Percentiles rank a stretch among this genome's conserved stretches.
Conservation (phyloP, 208 protist species). For the Crithidia acanthocephali region DNA sequence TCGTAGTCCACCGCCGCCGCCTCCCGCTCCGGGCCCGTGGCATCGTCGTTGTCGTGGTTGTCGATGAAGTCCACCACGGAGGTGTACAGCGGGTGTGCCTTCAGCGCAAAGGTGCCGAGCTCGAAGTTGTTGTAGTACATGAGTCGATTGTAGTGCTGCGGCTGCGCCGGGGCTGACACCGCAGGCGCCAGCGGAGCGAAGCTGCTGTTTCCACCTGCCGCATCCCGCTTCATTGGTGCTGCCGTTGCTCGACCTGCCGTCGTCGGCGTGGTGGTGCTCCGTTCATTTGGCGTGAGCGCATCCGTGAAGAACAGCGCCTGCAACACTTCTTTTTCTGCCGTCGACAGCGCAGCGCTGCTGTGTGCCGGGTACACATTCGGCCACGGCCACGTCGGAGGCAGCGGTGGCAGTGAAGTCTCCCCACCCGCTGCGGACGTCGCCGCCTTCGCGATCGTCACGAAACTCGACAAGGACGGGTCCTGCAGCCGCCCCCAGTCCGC, state of each 20-base stretch:
- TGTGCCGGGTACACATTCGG: slow-evolving; percentile 15
- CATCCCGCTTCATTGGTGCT: too few relatives aligned
- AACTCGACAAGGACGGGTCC: slow-evolving; percentile 1
- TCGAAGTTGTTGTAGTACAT: slow-evolving; percentile 32
- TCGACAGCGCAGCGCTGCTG: slow-evolving; percentile 13
- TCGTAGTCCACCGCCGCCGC: neutral
- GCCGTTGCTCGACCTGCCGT: too few relatives aligned
- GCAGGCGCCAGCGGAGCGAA: neutral
- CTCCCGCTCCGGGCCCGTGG: neutral
- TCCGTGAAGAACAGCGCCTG: slow-evolving; percentile 14
- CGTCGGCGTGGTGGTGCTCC: too few relatives aligned
- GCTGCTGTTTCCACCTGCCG: neutral
- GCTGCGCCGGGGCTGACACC: neutral
- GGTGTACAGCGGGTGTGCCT: slow-evolving; percentile 20
- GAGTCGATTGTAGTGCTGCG: neutral
- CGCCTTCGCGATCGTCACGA: slow-evolving; percentile 19
- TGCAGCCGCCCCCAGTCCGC: too few relatives aligned
- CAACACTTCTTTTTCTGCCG: slow-evolving; percentile 17
- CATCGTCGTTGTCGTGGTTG: slow-evolving; percentile 22
- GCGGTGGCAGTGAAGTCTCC: slow-evolving; percentile 23
- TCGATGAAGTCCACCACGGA: slow-evolving; percentile 18
- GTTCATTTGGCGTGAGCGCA: neutral
- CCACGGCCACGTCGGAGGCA: slow-evolving; percentile 30
- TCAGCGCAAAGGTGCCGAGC: slow-evolving; percentile 17
- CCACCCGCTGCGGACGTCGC: too few relatives aligned